Conservation (phyloP, 495 filamentous ascomycete species). For the Penicillium egyptiacum region DNA sequence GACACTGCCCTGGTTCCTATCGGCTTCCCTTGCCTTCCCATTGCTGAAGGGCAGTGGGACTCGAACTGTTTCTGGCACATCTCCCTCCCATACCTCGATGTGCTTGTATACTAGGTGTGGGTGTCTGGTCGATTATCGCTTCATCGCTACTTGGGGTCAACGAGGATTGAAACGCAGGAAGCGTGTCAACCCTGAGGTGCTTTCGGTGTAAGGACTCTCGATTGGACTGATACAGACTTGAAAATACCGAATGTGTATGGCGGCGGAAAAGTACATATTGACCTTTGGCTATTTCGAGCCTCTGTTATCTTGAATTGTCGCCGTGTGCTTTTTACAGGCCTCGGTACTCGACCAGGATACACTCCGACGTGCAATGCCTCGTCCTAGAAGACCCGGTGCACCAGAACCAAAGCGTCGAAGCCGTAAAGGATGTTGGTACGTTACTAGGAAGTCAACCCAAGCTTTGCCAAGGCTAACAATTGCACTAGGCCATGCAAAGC, state of each 20-base stretch:
- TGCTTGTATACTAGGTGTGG: slow-evolving; percentile 42
- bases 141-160: slow-evolving; percentile 43
- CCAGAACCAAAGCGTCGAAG: slow-evolving; percentile 71
- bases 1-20: not conserved
- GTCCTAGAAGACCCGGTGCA: slow-evolving; percentile 63
- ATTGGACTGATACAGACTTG: not conserved
- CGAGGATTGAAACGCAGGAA: slow-evolving; percentile 35
- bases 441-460: slow-evolving; percentile 14
- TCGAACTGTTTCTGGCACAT: slow-evolving; percentile 23
- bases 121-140: slow-evolving; percentile 47
- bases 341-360: slow-evolving; percentile 5
- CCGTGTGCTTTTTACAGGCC: not conserved
- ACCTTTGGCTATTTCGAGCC: slow-evolving; percentile 6
- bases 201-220: slow-evolving; percentile 19
- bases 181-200: slow-evolving; percentile 18
- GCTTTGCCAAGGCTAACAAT: slow-evolving; percentile 9
- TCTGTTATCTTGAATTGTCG: slow-evolving; percentile 4
- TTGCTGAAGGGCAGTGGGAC: slow-evolving; percentile 22
- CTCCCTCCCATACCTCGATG: slow-evolving; percentile 45
- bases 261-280: not conserved
- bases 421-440: slow-evolving; percentile 84
- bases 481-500: slow-evolving; percentile 73
- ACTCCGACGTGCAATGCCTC: slow-evolving; percentile 55
- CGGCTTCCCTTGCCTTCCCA: slow-evolving; percentile 1
- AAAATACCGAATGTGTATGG: slow-evolving; percentile 4